These are phyloP conservation scores for Pythium biforme DNA, from an alignment of 352 stramenopile species.

Conservation along the genomic window DNA sequence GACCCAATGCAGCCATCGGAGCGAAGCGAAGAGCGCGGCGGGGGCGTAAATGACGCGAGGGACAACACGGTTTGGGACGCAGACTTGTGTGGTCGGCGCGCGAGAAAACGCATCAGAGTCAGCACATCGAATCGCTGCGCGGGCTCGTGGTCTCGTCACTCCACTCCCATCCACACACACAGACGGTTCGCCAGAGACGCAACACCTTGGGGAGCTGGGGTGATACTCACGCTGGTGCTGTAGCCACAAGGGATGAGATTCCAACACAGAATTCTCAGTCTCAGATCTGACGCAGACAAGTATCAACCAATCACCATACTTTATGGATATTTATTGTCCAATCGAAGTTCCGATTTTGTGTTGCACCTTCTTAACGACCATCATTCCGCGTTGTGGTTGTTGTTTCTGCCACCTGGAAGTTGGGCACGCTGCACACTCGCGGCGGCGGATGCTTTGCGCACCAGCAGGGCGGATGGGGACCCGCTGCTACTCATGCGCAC, in stretches of 20 bases:
- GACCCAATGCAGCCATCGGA: neutral
- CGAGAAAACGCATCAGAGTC: neutral
- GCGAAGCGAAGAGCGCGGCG: neutral
- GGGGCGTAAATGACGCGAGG: neutral
- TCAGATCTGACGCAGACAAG: neutral
- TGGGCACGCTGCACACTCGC: neutral
- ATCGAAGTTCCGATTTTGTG: neutral
- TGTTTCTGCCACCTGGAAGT: neutral
- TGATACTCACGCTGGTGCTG: no score
- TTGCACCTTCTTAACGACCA: constrained; percentile 15
- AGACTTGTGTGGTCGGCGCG: neutral
- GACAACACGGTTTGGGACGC: neutral
- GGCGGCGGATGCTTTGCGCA: neutral
- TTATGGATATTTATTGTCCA: neutral
- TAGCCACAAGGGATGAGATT: neutral
- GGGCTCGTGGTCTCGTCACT: constrained; percentile 3
- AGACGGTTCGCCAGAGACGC: neutral
- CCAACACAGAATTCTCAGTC: neutral
- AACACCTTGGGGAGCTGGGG: neutral
- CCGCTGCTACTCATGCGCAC: neutral
- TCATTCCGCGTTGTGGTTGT: neutral
- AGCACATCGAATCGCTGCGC: constrained; percentile 1
- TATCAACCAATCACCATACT: neutral
- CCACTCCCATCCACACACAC: constrained; percentile 3
- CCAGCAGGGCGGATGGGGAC: neutral